Evolutionary conservation across 192 early-diverging fungal genomes (phyloP).

Genomic region (Jimgerdemannia lactiflua): DNA sequence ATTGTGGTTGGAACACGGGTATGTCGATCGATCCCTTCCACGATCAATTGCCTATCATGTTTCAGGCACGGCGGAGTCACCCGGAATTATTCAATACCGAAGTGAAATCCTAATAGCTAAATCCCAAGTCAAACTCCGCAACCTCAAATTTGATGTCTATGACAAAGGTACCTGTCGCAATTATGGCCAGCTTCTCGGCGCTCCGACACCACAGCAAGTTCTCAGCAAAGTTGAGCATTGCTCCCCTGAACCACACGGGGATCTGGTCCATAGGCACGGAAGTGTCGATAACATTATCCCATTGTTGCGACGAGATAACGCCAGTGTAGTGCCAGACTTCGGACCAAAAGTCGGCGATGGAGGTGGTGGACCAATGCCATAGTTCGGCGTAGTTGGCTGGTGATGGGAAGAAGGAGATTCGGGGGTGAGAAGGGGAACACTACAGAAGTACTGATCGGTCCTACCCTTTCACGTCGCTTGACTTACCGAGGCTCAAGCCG

Average conservation of each 20-base stretch:
- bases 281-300: conserved; percentile 61
- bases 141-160: background rate
- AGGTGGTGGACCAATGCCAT: conserved; percentile 78
- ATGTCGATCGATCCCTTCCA: no score
- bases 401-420: background rate
- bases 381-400: conserved; percentile 70
- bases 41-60: no score
- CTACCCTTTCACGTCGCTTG: background rate
- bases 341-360: conserved; percentile 83
- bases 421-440: conserved; percentile 4
- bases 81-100: no score
- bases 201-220: conserved; percentile 68
- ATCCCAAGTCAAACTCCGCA: no score
- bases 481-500: conserved; percentile 53
- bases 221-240: conserved; percentile 89
- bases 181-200: conserved; percentile 44
- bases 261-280: conserved; percentile 78
- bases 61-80: no score
- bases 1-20: background rate
- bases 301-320: conserved; percentile 43
- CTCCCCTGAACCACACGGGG: conserved; percentile 89
- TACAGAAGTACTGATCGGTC: background rate
- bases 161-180: conserved; percentile 55
- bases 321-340: conserved; percentile 79
- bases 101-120: no score